These are phyloP conservation scores for Bacterosira constricta DNA, from an alignment of 108 stramenopile species.

Conservation along the genomic window DNA sequence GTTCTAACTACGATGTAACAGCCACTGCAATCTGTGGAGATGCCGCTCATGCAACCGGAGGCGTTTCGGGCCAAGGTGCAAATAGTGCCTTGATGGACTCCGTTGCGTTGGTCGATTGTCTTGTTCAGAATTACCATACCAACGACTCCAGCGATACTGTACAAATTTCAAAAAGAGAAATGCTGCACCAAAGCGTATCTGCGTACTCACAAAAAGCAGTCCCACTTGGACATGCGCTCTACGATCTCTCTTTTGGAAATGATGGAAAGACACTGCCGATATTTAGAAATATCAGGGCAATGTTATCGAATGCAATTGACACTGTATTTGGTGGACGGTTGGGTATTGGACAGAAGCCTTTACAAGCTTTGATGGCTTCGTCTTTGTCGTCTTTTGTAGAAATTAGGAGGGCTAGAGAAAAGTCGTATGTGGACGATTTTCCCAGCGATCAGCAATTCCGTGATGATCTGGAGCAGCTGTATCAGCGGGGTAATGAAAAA, in stretches of 20 bases:
- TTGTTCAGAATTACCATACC: constrained; percentile 18
- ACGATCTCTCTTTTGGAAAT: constrained; percentile 77
- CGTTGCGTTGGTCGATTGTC: constrained; percentile 55
- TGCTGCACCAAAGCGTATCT: constrained; percentile 44
- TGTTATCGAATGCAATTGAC: constrained; percentile 47
- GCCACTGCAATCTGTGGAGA: constrained; percentile 64
- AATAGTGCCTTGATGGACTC: constrained; percentile 76
- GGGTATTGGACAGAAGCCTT: constrained; percentile 65
- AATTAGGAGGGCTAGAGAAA: constrained; percentile 57
- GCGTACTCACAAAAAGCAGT: constrained; percentile 66
- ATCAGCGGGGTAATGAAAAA: background rate
- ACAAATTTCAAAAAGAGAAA: constrained; percentile 9
- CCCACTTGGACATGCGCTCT: constrained; percentile 74
- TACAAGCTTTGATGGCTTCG: constrained; percentile 70
- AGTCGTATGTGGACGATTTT: constrained; percentile 54
- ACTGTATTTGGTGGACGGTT: constrained; percentile 64
- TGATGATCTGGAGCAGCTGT: constrained; percentile 13
- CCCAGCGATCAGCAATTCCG: constrained; percentile 47
- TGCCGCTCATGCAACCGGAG: constrained; percentile 85
- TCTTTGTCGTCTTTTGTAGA: constrained; percentile 57
- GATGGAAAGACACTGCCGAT: constrained; percentile 36
- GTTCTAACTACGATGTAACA: constrained; percentile 34
- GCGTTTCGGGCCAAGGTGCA: constrained; percentile 77
- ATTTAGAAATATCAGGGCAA: constrained; percentile 31
- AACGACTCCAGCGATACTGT: background rate